Evolutionary conservation across 257 asterid species (phyloP), one percentile per base, ranked within the genome.

Genomic region (Lavandula angustifolia): DNA sequence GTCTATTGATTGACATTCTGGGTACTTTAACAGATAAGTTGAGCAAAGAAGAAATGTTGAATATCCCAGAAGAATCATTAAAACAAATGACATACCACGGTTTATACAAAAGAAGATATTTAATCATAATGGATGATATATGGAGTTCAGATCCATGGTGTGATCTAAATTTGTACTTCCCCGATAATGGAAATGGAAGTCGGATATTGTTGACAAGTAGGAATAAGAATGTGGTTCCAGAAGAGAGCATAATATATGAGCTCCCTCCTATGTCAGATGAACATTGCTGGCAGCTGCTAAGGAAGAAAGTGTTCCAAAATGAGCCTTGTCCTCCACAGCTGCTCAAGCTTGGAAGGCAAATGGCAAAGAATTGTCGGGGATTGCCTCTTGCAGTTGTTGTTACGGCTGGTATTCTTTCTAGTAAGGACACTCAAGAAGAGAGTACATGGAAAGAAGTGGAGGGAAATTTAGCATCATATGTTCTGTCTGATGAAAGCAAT

Each of bases 361-460:
- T 78, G 3, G 80, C 78, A 9, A 6, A 1, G 18, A 58, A 49
- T 4, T 81, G 84, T 9, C 7, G 16, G 0, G 86, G 86, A 5
- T 29, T 78, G n/a, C 84, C 86, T 13, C 74, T 81, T 14, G 61
- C 74, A 1, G 71, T 81, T 7, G 76, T 78, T 68, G 70, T 79
- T 6, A 44, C 73, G n/a, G 84, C 82, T 50, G 81, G 78, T 8
- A 55, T 76, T 40, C 80, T 81, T 40, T 57, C 55, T 9, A 55
- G 4, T 3, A 38, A 17, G 70, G 38, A 29, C 17, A 52, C 27
- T 22, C 27, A 41, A 51, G 64, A 44, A 6, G 62, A 60, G 56
- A 64, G 54, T 12, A 41, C 31, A 0, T 81, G 84, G 82, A 38
- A 37, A 50, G 34, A 54, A 8, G 76, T 78, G 34, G 68, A 37